phyloP scores from a whole-genome alignment of 805 yeast species.

The Komagataella populi region DNA sequence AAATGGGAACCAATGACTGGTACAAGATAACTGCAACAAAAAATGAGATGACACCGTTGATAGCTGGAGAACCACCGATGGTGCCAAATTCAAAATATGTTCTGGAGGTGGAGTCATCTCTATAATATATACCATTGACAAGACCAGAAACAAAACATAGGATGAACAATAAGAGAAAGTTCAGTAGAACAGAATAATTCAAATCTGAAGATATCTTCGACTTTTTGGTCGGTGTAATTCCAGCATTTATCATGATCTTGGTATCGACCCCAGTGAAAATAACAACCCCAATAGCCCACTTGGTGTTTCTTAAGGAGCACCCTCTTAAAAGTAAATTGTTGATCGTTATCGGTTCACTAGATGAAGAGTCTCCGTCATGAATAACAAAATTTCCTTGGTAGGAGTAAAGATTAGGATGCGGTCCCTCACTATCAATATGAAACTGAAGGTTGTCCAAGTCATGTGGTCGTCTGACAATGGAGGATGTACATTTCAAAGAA shows the following conservation, averaged over 20 bases:
- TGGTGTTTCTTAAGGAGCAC: conserved; percentile 65
- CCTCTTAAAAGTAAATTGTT: conserved; percentile 65
- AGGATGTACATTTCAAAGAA: conserved; percentile 45
- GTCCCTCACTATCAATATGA: conserved; percentile 74
- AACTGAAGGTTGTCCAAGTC: conserved; percentile 40
- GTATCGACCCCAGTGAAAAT: conserved; percentile 69
- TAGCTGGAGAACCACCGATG: conserved; percentile 48
- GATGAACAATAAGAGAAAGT: conserved; percentile 49
- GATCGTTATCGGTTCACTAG: conserved; percentile 49
- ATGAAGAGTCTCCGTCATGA: conserved; percentile 21
- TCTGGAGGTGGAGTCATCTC: conserved; percentile 32
- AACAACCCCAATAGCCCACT: conserved; percentile 73
- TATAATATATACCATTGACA: conserved; percentile 56
- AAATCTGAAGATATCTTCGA: conserved; percentile 64
- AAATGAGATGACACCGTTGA: conserved; percentile 58
- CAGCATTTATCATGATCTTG: conserved; percentile 71
- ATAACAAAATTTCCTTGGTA: conserved; percentile 51
- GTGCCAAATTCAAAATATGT: conserved; percentile 59
- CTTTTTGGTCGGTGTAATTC: conserved; percentile 65
- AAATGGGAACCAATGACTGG: conserved; percentile 73
- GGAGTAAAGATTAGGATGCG: conserved; percentile 64
- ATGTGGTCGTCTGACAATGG: conserved; percentile 25
- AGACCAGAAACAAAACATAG: conserved; percentile 61
- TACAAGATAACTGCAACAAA: conserved; percentile 67
- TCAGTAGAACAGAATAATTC: conserved; percentile 54